Percentiles rank a stretch among this genome's conserved stretches.
Conservation (phyloP, 2,329 filamentous ascomycete species). For the Cordyceps fumosorosea region DNA sequence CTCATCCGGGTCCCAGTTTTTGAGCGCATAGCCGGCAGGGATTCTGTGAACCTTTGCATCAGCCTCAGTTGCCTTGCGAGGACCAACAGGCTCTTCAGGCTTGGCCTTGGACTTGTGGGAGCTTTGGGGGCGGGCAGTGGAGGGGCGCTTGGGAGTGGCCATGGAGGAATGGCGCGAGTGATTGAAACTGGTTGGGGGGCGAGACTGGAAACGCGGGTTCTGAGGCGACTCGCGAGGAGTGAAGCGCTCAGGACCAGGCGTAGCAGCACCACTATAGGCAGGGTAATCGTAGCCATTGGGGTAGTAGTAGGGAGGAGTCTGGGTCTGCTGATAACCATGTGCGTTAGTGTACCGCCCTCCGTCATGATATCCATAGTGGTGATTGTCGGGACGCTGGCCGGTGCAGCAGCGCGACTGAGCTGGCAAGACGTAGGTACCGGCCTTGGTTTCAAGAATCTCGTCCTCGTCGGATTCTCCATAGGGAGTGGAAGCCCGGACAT, state of each 20-base stretch:
- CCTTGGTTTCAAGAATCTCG: slow-evolving; percentile 50
- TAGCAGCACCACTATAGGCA: slow-evolving; percentile 21
- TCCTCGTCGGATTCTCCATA: slow-evolving; percentile 61
- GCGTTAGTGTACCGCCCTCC: slow-evolving; percentile 53
- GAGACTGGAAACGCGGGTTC: slow-evolving; percentile 24
- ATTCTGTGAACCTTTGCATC: slow-evolving; percentile 65
- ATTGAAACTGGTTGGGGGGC: slow-evolving; percentile 36
- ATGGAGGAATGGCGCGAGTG: slow-evolving; percentile 43
- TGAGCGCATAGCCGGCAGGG: slow-evolving; percentile 83
- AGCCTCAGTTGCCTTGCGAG: slow-evolving; percentile 48
- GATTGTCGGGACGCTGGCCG: slow-evolving; percentile 27
- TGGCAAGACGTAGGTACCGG: slow-evolving; percentile 46
- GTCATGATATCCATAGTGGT: slow-evolving; percentile 36
- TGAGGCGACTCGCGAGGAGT: slow-evolving; percentile 36
- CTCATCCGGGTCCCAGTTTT: slow-evolving; percentile 97
- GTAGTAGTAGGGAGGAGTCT: slow-evolving; percentile 20
- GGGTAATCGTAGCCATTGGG: slow-evolving; percentile 30
- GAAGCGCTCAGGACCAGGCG: slow-evolving; percentile 9
- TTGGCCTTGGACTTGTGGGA: slow-evolving; percentile 32
- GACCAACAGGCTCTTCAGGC: slow-evolving; percentile 24
- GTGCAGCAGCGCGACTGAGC: slow-evolving; percentile 37
- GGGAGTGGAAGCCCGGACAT: slow-evolving; percentile 51
- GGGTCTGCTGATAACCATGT: slow-evolving; percentile 48
- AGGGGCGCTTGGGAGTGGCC: slow-evolving; percentile 43
- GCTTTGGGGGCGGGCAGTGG: slow-evolving; percentile 43